phyloP scores from a whole-genome alignment of 257 asterid genomes.

The Fraxinus americana region DNA sequence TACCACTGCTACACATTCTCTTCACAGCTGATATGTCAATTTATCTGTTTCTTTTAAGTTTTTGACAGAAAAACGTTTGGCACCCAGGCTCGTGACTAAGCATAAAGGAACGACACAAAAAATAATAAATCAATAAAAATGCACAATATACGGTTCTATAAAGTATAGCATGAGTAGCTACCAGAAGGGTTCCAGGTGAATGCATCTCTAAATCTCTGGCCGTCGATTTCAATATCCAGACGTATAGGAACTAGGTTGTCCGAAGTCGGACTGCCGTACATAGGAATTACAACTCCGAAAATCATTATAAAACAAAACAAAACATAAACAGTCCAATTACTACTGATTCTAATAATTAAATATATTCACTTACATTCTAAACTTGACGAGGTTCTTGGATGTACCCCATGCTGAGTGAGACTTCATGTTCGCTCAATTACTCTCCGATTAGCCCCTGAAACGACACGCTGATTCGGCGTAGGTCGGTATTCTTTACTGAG shows the following conservation, averaged over 20 bases:
- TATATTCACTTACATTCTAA: conserved; percentile 61
- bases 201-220: conserved; percentile 83
- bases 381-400: conserved; percentile 77
- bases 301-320: conserved; percentile 2
- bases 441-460: conserved; percentile 2
- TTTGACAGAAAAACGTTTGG: not conserved
- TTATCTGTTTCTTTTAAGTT: not conserved
- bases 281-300: conserved; percentile 3
- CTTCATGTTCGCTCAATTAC: conserved; percentile 46
- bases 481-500: not conserved
- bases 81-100: not conserved
- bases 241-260: conserved; percentile 92
- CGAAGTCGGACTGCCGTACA: conserved; percentile 69
- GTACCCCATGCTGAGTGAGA: conserved; percentile 70
- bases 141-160: not conserved
- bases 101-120: not conserved
- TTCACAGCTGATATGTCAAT: not conserved
- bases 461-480: not conserved
- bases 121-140: not conserved
- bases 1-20: not conserved
- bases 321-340: not conserved
- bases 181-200: conserved; percentile 94
- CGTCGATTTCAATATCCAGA: conserved; percentile 85
- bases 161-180: conserved; percentile 19
- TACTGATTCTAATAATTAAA: not conserved